Percentiles rank a stretch among this genome's conserved stretches.
phyloP scores from a whole-genome alignment of 2,329 filamentous ascomycete species.

The Penicillium sp. region DNA sequence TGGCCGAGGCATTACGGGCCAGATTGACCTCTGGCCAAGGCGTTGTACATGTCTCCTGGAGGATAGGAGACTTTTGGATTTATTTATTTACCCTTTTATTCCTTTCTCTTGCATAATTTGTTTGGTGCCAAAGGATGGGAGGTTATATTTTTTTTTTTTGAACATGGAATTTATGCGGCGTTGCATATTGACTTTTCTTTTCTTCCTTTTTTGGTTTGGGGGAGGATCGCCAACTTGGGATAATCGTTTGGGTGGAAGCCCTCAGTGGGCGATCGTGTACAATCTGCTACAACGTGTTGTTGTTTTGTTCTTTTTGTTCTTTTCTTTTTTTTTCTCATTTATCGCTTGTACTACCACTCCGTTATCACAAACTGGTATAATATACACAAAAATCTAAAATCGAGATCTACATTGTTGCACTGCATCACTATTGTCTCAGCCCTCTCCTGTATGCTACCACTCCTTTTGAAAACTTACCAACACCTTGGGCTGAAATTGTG shows the following conservation, averaged over 20 bases:
- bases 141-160: constrained; percentile 27
- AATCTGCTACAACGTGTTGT: constrained; percentile 25
- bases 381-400: constrained; percentile 17
- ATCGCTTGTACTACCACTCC: constrained; percentile 23
- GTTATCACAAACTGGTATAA: constrained; percentile 20
- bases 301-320: constrained; percentile 14
- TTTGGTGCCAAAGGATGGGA: constrained; percentile 26
- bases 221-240: constrained; percentile 15
- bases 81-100: constrained; percentile 5
- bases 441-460: neutral
- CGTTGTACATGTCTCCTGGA: constrained; percentile 28
- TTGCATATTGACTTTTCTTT: constrained; percentile 27
- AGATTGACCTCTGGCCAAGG: constrained; percentile 12
- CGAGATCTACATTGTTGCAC: constrained; percentile 8
- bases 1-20: constrained; percentile 20
- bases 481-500: neutral
- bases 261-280: constrained; percentile 22
- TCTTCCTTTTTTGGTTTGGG: neutral
- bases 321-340: constrained; percentile 1
- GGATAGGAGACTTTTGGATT: constrained; percentile 19
- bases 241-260: constrained; percentile 20
- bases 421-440: neutral
- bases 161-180: constrained; percentile 19
- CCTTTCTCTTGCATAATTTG: constrained; percentile 30
- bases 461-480: neutral